These are phyloP conservation scores for Alternaria incomplexa DNA, from an alignment of 2,329 filamentous ascomycete genomes.

Conservation along the genomic window DNA sequence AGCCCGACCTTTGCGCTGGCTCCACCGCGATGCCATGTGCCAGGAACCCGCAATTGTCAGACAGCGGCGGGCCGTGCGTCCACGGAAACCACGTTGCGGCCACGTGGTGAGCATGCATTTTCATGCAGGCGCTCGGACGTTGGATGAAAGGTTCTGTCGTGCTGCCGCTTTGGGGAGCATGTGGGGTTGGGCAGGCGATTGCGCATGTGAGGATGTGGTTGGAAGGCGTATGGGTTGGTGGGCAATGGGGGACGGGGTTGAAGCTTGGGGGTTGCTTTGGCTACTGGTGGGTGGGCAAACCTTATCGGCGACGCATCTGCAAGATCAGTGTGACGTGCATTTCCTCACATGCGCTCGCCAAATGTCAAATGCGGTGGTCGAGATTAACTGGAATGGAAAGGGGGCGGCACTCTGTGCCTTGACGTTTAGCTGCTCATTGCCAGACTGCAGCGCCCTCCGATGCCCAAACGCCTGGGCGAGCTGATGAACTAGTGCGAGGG, in stretches of 20 bases:
- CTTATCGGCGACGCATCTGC: not conserved
- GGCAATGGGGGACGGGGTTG: not conserved
- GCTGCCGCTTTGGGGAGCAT: not conserved
- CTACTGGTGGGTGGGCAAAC: not conserved
- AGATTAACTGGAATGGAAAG: not conserved
- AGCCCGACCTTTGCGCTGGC: not conserved
- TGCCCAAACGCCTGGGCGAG: not conserved
- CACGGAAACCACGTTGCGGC: constrained; percentile 5
- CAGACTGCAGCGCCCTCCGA: not conserved
- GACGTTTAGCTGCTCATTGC: not conserved
- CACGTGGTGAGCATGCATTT: constrained; percentile 12
- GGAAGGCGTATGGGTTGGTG: not conserved
- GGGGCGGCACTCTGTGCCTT: not conserved
- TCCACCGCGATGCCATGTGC: not conserved
- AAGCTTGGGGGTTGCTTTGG: not conserved
- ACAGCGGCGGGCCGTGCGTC: constrained; percentile 4
- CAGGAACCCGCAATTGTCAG: not conserved
- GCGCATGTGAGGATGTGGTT: not conserved
- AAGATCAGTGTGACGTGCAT: not conserved
- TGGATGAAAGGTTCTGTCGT: not conserved
- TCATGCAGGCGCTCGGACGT: constrained; percentile 11
- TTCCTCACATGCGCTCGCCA: not conserved
- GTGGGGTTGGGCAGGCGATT: not conserved
- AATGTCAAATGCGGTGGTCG: not conserved
- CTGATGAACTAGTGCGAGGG: not conserved